Evolutionary conservation across 305 asterid genomes (phyloP).

Genomic region (Fraxinus dipetala): DNA sequence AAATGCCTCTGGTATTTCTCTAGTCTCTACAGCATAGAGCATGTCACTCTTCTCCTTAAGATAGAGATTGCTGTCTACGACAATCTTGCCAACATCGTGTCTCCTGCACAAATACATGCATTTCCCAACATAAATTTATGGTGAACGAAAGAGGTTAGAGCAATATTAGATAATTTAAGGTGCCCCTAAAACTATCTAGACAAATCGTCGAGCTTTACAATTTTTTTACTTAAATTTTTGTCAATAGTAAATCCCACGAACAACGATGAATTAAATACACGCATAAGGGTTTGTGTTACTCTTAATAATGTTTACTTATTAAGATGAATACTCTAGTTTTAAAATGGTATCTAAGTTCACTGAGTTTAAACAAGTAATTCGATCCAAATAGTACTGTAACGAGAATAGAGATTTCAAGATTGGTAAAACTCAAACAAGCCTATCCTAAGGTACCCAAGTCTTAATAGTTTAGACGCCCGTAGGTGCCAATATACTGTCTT

Average conservation of each 20-base stretch:
- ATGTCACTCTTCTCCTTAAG: slow-evolving; percentile 21
- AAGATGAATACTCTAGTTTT: too few species aligned
- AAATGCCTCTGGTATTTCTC: slow-evolving; percentile 43
- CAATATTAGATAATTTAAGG: neutral
- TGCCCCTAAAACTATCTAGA: neutral
- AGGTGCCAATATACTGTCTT: neutral
- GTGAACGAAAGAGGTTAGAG: neutral
- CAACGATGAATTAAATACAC: neutral
- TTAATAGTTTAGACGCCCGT: neutral
- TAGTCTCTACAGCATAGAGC: slow-evolving; percentile 36
- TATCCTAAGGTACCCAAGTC: neutral
- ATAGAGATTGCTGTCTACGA: slow-evolving; percentile 41
- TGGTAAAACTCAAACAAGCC: neutral
- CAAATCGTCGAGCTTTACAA: neutral
- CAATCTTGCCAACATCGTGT: slow-evolving; percentile 30
- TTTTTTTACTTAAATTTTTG: neutral
- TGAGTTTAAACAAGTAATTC: neutral
- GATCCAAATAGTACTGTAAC: neutral
- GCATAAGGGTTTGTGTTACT: neutral
- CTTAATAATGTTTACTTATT: neutral
- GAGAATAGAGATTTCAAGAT: too few species aligned
- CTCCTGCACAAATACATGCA: slow-evolving; percentile 27
- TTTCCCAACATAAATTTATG: neutral
- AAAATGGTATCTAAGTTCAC: neutral
- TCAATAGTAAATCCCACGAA: neutral